phyloP scores from a whole-genome alignment of 208 protist species.

The Tritrichomonas musculus region DNA sequence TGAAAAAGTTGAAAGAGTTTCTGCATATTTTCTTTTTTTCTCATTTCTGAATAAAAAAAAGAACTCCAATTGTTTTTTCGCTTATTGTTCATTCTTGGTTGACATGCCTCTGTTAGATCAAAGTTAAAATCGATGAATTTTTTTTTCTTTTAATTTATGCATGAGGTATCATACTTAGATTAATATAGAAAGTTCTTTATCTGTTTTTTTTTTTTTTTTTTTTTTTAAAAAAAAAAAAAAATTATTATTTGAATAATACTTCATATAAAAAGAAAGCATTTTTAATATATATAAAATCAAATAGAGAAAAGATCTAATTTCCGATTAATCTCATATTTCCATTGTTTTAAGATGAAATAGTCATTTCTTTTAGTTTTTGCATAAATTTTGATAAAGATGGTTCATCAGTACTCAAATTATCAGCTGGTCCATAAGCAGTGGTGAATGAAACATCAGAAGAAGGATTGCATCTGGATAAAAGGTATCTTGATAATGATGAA shows the following conservation, averaged over 20 bases:
- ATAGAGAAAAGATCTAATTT: background rate
- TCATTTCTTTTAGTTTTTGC: background rate
- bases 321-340: background rate
- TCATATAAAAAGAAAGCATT: background rate
- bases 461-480: slow-evolving; percentile 93
- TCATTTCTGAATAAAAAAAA: too few species aligned
- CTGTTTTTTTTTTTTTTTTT: too few species aligned
- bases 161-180: too few species aligned
- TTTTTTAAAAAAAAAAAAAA: background rate
- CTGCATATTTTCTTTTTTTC: too few species aligned
- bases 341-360: background rate
- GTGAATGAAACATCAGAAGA: too few species aligned
- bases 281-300: background rate
- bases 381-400: background rate
- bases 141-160: too few species aligned
- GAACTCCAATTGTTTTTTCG: too few species aligned
- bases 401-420: background rate
- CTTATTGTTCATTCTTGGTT: too few species aligned
- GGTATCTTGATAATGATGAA: slow-evolving; percentile 76
- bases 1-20: too few species aligned
- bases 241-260: background rate
- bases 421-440: background rate
- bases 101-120: too few species aligned
- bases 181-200: too few species aligned
- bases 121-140: too few species aligned